Base-by-base conservation (phyloP, 73 alveolate species). In the Paramecium sexaurelia region DNA sequence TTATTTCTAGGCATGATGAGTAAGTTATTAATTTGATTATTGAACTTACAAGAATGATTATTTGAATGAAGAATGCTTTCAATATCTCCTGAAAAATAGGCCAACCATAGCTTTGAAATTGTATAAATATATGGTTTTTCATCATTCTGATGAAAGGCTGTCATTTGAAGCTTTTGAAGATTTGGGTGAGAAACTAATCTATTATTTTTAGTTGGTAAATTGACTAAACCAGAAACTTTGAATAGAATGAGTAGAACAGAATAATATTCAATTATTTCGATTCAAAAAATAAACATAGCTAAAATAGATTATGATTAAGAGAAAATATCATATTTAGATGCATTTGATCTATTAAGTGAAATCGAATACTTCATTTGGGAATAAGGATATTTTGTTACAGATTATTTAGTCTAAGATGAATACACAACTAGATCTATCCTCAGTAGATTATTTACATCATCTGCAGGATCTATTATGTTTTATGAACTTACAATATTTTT, bases 401-500 rank as follows among this genome's bases (percentile, higher is more conserved):
- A 78, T 78, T 78, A 78, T 43, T 32, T 9, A 78, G 22, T n/a
- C 3, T 45, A 39, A 24, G 90, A 78, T 40, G 90, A 78, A 78
- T 78, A 56, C n/a, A 78, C 90, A 1, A 39, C 90, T 5, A 78
- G 90, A 40, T 78, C 90, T 20, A 78, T 78, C 15, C 29, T 78
- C 11, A 41, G 73, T 41, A 78, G 90, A 78, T 13, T 78, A 78
- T 78, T 40, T 33, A 78, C 29, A 17, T 40, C 75, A 20, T 40
- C 68, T 24, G 55, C 75, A 13, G 90, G 90, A n/a, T 78, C 90
- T 24, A 43, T 78, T 5, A 78, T 78, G 90, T 78, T 78, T 45
- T 78, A 41, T 78, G 90, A 78, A 40, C 55, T 78, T 19, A 78
- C 68, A 19, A 41, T 40, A 22, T 39, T 45, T 24, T 45, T 78